phyloP scores from a whole-genome alignment of 768 basidiomycete genomes.

The Naematelia encephala region DNA sequence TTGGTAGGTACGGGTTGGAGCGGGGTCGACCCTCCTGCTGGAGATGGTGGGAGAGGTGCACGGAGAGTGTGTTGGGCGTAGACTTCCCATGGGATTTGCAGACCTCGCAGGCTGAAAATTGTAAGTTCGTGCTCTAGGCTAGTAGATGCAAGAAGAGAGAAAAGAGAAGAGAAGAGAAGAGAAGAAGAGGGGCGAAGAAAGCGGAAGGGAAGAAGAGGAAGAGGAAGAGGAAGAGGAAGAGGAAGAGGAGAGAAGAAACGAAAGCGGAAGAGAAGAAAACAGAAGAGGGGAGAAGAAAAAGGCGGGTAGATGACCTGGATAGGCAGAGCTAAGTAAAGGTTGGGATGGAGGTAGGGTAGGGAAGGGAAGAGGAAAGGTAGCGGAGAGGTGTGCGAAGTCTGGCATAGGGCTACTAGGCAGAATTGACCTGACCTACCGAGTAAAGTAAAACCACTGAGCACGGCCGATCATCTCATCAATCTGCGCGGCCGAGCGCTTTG shows the following conservation, averaged over 20 bases:
- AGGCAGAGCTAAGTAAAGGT: not conserved
- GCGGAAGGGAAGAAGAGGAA: not conserved
- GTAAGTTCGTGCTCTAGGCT: not conserved
- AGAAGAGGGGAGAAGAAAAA: too few species aligned
- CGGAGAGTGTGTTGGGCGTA: conserved; percentile 11
- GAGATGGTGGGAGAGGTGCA: not conserved
- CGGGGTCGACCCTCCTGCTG: not conserved
- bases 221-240: not conserved
- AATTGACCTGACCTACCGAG: conserved; percentile 11
- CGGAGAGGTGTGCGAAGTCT: not conserved
- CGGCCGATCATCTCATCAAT: conserved; percentile 37
- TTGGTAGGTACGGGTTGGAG: not conserved
- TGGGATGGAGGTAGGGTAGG: not conserved
- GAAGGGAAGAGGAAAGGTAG: too few species aligned
- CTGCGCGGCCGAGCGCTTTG: conserved; percentile 19
- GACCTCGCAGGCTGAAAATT: conserved; percentile 11
- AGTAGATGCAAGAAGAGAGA: not conserved
- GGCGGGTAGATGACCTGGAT: too few species aligned
- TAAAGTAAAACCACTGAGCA: conserved; percentile 43
- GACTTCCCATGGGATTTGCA: conserved; percentile 21
- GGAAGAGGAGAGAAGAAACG: not conserved
- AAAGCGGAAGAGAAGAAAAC: not conserved
- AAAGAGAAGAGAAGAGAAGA: not conserved
- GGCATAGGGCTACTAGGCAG: not conserved
- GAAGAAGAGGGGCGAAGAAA: not conserved